These are phyloP conservation scores for Sporothrix curviconia DNA, from an alignment of 2,329 filamentous ascomycete species.

Conservation along the genomic window DNA sequence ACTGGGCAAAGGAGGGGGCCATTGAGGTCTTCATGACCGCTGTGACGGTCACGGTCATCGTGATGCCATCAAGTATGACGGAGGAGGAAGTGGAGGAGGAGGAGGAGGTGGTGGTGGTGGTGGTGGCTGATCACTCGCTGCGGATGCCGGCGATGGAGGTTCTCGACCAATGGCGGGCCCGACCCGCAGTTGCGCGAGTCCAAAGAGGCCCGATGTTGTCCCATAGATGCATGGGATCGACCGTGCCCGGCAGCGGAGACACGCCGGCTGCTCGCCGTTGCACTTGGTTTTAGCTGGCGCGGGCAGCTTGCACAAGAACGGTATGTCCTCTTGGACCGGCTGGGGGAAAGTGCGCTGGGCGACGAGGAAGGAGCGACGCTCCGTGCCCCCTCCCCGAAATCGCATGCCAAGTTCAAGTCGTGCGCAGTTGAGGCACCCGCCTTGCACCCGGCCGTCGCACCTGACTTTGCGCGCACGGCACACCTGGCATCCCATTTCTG, in stretches of 20 bases:
- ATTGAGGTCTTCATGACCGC: too few relatives aligned
- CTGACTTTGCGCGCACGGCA: slow-evolving; percentile 11
- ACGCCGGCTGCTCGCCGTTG: slow-evolving; percentile 10
- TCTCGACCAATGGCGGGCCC: neutral
- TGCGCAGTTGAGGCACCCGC: slow-evolving; percentile 11
- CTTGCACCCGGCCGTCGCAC: slow-evolving; percentile 9
- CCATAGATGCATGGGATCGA: slow-evolving; percentile 5
- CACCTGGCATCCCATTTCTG: slow-evolving; percentile 7
- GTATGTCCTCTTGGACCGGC: slow-evolving; percentile 2
- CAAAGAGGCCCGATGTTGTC: neutral
- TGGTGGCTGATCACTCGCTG: neutral
- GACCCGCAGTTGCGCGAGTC: neutral
- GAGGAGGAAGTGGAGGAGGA: neutral
- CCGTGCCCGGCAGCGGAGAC: slow-evolving; percentile 8
- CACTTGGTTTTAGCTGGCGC: slow-evolving; percentile 14
- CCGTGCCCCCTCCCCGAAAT: neutral
- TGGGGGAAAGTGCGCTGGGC: neutral
- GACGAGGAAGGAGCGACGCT: neutral
- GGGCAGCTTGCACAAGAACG: slow-evolving; percentile 9
- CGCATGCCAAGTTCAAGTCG: slow-evolving; percentile 10
- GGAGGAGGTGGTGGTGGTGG: neutral
- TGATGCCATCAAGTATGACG: neutral
- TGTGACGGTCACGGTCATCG: too few relatives aligned
- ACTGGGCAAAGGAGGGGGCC: neutral
- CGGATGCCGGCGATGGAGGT: neutral